Evolutionary conservation across 139 green algal genomes (phyloP).

Genomic region (Ettlia oleoabundans): DNA sequence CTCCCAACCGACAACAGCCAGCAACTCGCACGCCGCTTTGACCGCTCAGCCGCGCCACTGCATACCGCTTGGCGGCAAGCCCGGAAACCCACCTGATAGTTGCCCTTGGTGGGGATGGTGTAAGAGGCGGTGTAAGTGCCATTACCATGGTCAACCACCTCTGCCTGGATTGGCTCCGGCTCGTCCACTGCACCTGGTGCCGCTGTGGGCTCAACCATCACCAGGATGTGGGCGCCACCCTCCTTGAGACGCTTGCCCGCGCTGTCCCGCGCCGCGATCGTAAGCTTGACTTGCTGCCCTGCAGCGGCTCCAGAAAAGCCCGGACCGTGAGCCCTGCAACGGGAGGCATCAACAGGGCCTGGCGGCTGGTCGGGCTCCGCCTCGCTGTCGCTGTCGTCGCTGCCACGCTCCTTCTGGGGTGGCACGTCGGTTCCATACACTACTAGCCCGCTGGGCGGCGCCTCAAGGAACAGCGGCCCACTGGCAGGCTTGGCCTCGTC

Average conservation of each 20-base stretch:
- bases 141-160: conserved; percentile 78
- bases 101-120: conserved; percentile 71
- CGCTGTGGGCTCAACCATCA: conserved; percentile 47
- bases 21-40: no score
- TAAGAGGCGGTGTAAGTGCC: conserved; percentile 88
- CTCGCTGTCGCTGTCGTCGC: conserved; percentile 23
- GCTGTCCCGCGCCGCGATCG: conserved; percentile 66
- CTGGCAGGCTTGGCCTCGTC: neutral
- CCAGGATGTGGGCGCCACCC: conserved; percentile 66
- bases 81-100: conserved; percentile 79
- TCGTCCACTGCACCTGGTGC: neutral
- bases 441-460: neutral
- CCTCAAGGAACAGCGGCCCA: conserved; percentile 28
- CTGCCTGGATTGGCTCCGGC: conserved; percentile 35
- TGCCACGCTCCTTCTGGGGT: conserved; percentile 4
- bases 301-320: conserved; percentile 72
- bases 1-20: no score
- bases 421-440: conserved; percentile 8
- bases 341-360: conserved; percentile 64
- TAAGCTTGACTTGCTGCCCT: conserved; percentile 57
- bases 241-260: conserved; percentile 54
- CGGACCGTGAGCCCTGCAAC: conserved; percentile 64
- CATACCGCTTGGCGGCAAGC: no score
- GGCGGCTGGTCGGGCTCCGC: conserved; percentile 45
- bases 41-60: no score